These are phyloP conservation scores for Pholiota molesta DNA, from an alignment of 768 basidiomycete species.

Conservation along the genomic window DNA sequence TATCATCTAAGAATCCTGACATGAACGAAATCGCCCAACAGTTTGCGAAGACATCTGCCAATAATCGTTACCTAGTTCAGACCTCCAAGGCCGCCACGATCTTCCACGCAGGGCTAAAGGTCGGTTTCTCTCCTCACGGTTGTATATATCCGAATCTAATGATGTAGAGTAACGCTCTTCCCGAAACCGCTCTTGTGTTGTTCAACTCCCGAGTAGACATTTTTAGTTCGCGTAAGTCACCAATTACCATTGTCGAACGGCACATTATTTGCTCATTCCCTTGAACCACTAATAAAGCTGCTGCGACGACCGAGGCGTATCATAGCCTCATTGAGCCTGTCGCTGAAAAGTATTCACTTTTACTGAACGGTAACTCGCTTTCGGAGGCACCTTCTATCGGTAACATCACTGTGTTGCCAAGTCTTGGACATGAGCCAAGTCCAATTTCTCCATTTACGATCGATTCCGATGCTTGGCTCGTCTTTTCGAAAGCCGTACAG, in stretches of 20 bases:
- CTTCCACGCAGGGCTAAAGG: slow-evolving; percentile 33
- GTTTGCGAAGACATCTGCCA: slow-evolving; percentile 25
- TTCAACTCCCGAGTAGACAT: slow-evolving; percentile 33
- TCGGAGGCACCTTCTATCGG: slow-evolving; percentile 26
- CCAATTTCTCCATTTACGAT: slow-evolving; percentile 28
- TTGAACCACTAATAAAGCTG: slow-evolving; percentile 14
- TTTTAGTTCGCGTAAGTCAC: slow-evolving; percentile 27
- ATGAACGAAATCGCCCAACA: slow-evolving; percentile 23
- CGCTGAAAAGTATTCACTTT: slow-evolving; percentile 29
- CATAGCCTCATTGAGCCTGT: slow-evolving; percentile 26
- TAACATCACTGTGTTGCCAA: slow-evolving; percentile 27
- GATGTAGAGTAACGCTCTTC: slow-evolving; percentile 29
- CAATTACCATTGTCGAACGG: background rate
- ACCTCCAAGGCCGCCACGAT: slow-evolving; percentile 33
- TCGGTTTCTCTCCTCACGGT: background rate
- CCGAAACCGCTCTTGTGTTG: slow-evolving; percentile 27
- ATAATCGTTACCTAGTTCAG: slow-evolving; percentile 31
- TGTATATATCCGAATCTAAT: background rate
- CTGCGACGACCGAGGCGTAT: slow-evolving; percentile 20
- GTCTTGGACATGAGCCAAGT: slow-evolving; percentile 24
- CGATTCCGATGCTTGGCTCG: slow-evolving; percentile 25
- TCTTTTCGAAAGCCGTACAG: slow-evolving; percentile 30
- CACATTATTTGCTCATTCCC: background rate
- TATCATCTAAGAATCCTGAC: slow-evolving; percentile 24
- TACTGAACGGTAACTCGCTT: slow-evolving; percentile 20